Evolutionary conservation across 2,329 filamentous ascomycete species (phyloP), one percentile per base, ranked within the genome.

Genomic region (Monosporascus sp.): DNA sequence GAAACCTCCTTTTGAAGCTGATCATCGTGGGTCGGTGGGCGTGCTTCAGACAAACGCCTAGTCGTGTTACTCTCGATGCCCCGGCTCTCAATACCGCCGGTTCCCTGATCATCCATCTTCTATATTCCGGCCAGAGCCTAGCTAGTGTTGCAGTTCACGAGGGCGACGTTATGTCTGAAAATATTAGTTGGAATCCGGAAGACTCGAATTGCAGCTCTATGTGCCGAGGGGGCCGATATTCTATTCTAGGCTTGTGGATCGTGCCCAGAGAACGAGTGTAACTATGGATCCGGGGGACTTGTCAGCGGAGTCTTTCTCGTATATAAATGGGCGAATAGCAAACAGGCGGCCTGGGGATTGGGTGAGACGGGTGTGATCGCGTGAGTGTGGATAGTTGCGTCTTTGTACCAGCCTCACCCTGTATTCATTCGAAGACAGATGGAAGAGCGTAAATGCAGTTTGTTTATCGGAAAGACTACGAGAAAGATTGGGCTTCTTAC

Each of bases 31-130:
- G 66, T 50, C 18, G 60, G 64, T 51, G 63, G 59, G 51, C 61
- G 60, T 44, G 66, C 61, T 55, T 67, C 65, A 20, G 67, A 69
- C 54, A 66, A 62, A 49, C 65, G 62, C 48, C 65, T 61, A 24
- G 63, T 59, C 11, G 61, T 61, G 49, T 66, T 67, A 53, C 61
- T 66, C 58, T 62, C 64, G 55, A 67, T 60, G 9, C 65, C 63
- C 38, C 62, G 60, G 55, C 65, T 68, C 49, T 67, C 65, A 31
- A 65, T 61, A 7, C 66, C 65, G 37, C 65, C 65, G 15, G 65
- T 57, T 57, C 66, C 66, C 62, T 69, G 65, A 48, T 69, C 66
- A 49, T 59, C 63, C 67, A 69, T 69, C 40, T 62, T 60, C 52
- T 35, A 35, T 35, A 35, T 35, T 35, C 31, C 9, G 11, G 31